Conservation (phyloP, 2,329 filamentous ascomycete genomes). For the Fusarium pseudograminearum region DNA sequence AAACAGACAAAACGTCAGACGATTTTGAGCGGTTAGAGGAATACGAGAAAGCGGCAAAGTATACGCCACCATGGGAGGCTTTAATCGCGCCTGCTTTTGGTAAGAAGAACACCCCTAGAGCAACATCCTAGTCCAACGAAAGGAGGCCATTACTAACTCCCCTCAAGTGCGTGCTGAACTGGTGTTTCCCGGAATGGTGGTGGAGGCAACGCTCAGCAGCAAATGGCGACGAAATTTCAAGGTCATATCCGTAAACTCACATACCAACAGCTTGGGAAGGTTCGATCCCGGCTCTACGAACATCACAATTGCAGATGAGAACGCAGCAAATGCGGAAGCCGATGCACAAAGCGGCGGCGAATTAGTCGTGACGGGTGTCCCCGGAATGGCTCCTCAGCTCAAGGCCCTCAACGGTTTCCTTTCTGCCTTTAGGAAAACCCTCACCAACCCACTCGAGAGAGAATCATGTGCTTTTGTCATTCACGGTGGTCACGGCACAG, state of each 20-base stretch:
- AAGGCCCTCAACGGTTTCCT: slow-evolving; percentile 75
- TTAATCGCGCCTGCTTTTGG: slow-evolving; percentile 52
- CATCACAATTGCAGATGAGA: slow-evolving; percentile 54
- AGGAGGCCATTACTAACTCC: slow-evolving; percentile 3
- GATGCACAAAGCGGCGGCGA: slow-evolving; percentile 46
- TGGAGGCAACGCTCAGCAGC: slow-evolving; percentile 67
- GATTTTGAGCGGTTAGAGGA: slow-evolving; percentile 21
- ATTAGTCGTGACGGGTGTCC: slow-evolving; percentile 68
- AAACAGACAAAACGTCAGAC: slow-evolving; percentile 16
- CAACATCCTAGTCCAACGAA: background rate
- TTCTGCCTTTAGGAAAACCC: slow-evolving; percentile 61
- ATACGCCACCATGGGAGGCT: slow-evolving; percentile 54
- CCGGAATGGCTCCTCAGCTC: slow-evolving; percentile 75
- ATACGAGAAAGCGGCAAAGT: slow-evolving; percentile 47
- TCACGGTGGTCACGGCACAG: slow-evolving; percentile 85
- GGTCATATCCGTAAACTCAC: slow-evolving; percentile 66
- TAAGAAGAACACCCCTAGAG: slow-evolving; percentile 27
- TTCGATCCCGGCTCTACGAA: slow-evolving; percentile 55
- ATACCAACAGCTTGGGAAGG: slow-evolving; percentile 58
- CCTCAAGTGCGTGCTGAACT: slow-evolving; percentile 71
- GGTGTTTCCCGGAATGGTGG: slow-evolving; percentile 75
- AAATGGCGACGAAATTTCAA: slow-evolving; percentile 62
- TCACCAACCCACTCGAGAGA: slow-evolving; percentile 48
- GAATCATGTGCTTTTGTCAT: slow-evolving; percentile 74
- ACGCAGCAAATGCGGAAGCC: slow-evolving; percentile 32